These are phyloP conservation scores for Rhododendron ferrugineum DNA, from an alignment of 148 eudicot species.

Conservation along the genomic window DNA sequence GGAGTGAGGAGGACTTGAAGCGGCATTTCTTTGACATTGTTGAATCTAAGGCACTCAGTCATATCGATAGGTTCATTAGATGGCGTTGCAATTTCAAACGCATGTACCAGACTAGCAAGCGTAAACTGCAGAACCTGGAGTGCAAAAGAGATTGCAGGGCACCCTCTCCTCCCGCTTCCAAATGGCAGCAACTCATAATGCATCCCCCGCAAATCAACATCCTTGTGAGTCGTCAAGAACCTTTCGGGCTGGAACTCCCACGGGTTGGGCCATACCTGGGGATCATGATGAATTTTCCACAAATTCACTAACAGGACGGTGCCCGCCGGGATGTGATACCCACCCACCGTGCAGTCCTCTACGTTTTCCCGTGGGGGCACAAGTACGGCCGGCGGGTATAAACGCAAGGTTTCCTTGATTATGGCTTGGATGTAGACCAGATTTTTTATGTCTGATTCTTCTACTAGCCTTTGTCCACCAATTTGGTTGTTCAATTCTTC, in stretches of 20 bases:
- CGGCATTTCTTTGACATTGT: conserved; percentile 24
- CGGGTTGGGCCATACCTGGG: conserved; percentile 6
- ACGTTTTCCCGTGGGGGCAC: neutral
- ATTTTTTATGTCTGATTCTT: neutral
- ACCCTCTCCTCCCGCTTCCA: conserved; percentile 32
- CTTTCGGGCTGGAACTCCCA: conserved; percentile 27
- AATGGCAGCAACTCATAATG: conserved; percentile 33
- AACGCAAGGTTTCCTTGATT: neutral
- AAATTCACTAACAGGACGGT: neutral
- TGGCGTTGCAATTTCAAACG: conserved; percentile 19
- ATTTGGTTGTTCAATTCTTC: neutral
- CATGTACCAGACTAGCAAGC: conserved; percentile 27
- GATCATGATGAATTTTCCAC: neutral
- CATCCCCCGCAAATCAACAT: conserved; percentile 25
- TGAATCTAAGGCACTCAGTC: conserved; percentile 11
- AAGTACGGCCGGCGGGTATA: neutral
- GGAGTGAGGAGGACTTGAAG: conserved; percentile 24
- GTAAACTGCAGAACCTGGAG: conserved; percentile 18
- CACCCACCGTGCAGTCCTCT: neutral
- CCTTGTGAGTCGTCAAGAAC: neutral
- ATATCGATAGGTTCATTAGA: conserved; percentile 11
- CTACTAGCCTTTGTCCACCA: neutral
- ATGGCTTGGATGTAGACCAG: neutral
- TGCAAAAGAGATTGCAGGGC: conserved; percentile 22
- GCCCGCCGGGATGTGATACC: neutral